Percentiles rank a stretch among this genome's conserved stretches.
phyloP scores from a whole-genome alignment of 1,139 yeast species.

The Geotrichum phurueaensis region DNA sequence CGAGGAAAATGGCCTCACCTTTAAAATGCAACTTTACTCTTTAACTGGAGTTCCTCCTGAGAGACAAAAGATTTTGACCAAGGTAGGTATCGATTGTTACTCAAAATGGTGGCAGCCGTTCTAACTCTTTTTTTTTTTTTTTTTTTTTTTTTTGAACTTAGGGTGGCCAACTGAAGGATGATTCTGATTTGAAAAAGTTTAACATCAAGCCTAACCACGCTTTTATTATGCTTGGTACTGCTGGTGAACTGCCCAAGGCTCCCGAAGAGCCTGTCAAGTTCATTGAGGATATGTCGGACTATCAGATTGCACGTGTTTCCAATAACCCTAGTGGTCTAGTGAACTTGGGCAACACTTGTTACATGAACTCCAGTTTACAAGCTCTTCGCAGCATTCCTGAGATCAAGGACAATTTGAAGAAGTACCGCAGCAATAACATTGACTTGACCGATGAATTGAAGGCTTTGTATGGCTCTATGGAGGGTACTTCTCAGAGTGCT shows the following conservation, averaged over 20 bases:
- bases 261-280: constrained; percentile 53
- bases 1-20: constrained; percentile 48
- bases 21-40: constrained; percentile 66
- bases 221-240: constrained; percentile 89
- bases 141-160: neutral
- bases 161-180: constrained; percentile 81
- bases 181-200: constrained; percentile 45
- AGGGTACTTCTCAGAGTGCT: constrained; percentile 29
- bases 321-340: constrained; percentile 69
- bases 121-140: neutral
- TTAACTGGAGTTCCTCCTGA: constrained; percentile 76
- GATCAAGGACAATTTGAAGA: constrained; percentile 36
- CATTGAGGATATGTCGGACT: constrained; percentile 60
- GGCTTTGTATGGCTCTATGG: constrained; percentile 33
- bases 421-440: constrained; percentile 9
- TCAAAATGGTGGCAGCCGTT: neutral
- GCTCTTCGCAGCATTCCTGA: constrained; percentile 66
- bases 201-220: constrained; percentile 59
- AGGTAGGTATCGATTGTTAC: constrained; percentile 29
- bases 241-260: constrained; percentile 60
- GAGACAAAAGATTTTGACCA: constrained; percentile 83
- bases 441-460: constrained; percentile 31
- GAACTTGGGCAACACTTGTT: constrained; percentile 92
- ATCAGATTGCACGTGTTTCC: constrained; percentile 35
- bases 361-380: constrained; percentile 84